Evolutionary conservation across 2,329 filamentous ascomycete genomes (phyloP).

Genomic region (Trematosphaeria pertusa): DNA sequence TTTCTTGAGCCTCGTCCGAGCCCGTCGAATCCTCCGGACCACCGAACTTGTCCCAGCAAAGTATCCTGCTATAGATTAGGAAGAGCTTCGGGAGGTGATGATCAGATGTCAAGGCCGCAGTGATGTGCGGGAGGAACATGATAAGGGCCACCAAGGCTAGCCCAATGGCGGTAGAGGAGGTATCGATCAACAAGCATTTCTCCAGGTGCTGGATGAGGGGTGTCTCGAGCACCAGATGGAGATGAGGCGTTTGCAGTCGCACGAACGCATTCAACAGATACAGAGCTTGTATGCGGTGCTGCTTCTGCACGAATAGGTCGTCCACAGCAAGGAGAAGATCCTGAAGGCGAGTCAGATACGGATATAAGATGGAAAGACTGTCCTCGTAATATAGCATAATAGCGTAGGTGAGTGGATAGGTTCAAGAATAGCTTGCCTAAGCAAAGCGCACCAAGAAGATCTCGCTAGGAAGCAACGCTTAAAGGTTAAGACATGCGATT

Average conservation of each 20-base stretch:
- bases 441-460: constrained; percentile 16
- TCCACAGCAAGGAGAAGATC: constrained; percentile 72
- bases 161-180: constrained; percentile 78
- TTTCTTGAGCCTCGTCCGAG: constrained; percentile 35
- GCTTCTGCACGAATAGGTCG: constrained; percentile 68
- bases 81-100: constrained; percentile 74
- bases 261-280: constrained; percentile 76
- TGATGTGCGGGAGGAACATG: constrained; percentile 85
- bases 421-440: too few relatives aligned
- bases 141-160: constrained; percentile 76
- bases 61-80: constrained; percentile 78
- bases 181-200: constrained; percentile 77
- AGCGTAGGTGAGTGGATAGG: too few relatives aligned
- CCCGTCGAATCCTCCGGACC: constrained; percentile 20
- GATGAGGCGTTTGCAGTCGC: constrained; percentile 77
- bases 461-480: not conserved
- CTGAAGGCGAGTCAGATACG: too few relatives aligned
- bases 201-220: constrained; percentile 74
- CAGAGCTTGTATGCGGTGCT: constrained; percentile 69
- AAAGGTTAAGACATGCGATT: too few relatives aligned
- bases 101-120: constrained; percentile 68
- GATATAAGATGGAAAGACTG: too few relatives aligned
- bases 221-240: constrained; percentile 76
- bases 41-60: constrained; percentile 75
- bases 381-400: too few relatives aligned